phyloP scores from a whole-genome alignment of 768 basidiomycete genomes.

The Phlebiopsis flavidoalba region DNA sequence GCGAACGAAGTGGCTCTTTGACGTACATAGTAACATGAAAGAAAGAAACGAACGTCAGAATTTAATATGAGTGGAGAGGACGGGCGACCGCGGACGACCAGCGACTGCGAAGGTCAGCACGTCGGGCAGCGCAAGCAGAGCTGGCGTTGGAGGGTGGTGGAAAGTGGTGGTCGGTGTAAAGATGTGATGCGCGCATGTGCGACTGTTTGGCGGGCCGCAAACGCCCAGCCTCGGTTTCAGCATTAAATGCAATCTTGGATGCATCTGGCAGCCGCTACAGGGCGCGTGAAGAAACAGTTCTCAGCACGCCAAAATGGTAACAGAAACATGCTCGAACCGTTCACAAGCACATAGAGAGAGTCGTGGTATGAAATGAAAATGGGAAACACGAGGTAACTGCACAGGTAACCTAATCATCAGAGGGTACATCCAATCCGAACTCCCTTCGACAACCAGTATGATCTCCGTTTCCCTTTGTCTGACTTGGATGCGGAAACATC shows the following conservation, averaged over 20 bases:
- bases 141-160: slow-evolving; percentile 5
- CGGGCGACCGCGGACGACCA: slow-evolving; percentile 28
- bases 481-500: slow-evolving; percentile 12
- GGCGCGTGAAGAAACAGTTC: not conserved
- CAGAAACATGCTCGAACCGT: not conserved
- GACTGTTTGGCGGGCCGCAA: not conserved
- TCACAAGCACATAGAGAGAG: not conserved
- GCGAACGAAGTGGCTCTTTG: not conserved
- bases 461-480: slow-evolving; percentile 34
- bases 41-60: slow-evolving; percentile 14
- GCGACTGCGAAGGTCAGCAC: slow-evolving; percentile 26
- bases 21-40: slow-evolving; percentile 4
- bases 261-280: not conserved
- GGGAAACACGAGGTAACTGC: not conserved
- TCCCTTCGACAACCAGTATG: slow-evolving; percentile 57
- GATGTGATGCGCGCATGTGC: slow-evolving; percentile 1
- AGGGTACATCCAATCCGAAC: slow-evolving; percentile 18
- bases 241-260: not conserved
- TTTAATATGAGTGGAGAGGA: slow-evolving; percentile 11
- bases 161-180: not conserved
- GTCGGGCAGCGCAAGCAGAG: slow-evolving; percentile 15
- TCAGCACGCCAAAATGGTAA: not conserved
- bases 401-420: slow-evolving; percentile 7
- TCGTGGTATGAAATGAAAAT: not conserved
- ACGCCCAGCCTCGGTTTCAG: not conserved